Evolutionary conservation across 2,329 filamentous ascomycete species (phyloP).

Genomic region (Sporothrix phasma): DNA sequence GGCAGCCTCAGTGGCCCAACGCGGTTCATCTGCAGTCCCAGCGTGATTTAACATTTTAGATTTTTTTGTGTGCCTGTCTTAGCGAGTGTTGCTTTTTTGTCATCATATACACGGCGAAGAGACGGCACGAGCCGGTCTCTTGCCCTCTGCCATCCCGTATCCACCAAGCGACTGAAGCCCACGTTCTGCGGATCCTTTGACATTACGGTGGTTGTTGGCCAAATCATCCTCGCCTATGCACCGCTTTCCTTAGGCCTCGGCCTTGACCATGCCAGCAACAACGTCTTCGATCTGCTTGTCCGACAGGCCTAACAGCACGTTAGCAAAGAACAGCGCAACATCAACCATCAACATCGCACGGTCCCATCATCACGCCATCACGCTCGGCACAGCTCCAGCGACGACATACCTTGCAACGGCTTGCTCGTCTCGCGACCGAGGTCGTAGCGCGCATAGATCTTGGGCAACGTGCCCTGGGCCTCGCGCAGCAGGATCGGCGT

Average conservation of each 20-base stretch:
- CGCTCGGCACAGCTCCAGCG: background rate
- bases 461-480: constrained; percentile 72
- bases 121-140: background rate
- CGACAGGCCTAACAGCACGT: constrained; percentile 31
- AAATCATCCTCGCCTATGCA: background rate
- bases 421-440: constrained; percentile 48
- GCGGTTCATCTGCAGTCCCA: background rate
- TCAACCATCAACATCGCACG: background rate
- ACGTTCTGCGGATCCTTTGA: too few relatives aligned
- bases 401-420: constrained; percentile 39
- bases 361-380: background rate
- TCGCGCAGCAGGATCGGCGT: constrained; percentile 92
- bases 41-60: background rate
- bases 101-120: constrained; percentile 7
- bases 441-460: constrained; percentile 84
- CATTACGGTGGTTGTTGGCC: background rate
- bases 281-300: constrained; percentile 54
- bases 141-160: background rate
- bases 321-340: background rate
- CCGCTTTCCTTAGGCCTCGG: constrained; percentile 21
- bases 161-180: too few relatives aligned
- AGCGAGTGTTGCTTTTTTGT: background rate
- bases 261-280: constrained; percentile 45
- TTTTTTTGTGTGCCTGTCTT: background rate
- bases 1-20: background rate